These are phyloP conservation scores for Plenodomus tracheiphilus DNA, from an alignment of 2,329 filamentous ascomycete genomes.

Conservation along the genomic window DNA sequence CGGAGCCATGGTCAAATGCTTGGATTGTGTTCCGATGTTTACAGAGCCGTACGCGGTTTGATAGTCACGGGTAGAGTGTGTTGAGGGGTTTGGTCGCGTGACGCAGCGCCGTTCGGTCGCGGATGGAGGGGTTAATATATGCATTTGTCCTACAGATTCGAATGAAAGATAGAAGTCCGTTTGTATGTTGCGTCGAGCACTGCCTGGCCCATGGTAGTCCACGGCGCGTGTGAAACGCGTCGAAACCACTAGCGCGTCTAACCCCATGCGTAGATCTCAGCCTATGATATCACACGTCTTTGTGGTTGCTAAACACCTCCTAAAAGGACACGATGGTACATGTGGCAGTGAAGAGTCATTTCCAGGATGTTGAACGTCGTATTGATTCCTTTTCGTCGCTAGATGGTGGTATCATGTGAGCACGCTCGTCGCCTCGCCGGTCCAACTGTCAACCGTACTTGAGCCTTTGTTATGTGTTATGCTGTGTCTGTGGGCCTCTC, in stretches of 20 bases:
- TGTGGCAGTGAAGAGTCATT: background rate
- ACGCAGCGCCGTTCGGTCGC: background rate
- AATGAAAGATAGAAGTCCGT: background rate
- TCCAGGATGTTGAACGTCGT: background rate
- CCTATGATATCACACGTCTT: background rate
- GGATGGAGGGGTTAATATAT: background rate
- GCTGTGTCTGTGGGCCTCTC: background rate
- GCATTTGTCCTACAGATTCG: background rate
- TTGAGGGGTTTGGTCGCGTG: background rate
- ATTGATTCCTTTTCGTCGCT: background rate
- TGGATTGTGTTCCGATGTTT: background rate
- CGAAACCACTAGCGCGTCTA: background rate
- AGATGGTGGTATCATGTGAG: conserved; percentile 11
- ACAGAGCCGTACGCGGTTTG: background rate
- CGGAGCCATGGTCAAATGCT: background rate
- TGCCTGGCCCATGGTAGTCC: no score
- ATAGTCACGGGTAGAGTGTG: background rate
- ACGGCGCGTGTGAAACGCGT: background rate
- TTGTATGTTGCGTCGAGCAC: background rate
- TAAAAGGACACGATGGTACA: background rate
- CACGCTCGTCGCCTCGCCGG: background rate
- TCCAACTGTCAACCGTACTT: background rate
- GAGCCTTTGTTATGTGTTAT: background rate
- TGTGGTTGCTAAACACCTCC: background rate
- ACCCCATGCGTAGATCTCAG: background rate